Conservation (phyloP, 148 eudicot species). For the Persicaria tinctoria region DNA sequence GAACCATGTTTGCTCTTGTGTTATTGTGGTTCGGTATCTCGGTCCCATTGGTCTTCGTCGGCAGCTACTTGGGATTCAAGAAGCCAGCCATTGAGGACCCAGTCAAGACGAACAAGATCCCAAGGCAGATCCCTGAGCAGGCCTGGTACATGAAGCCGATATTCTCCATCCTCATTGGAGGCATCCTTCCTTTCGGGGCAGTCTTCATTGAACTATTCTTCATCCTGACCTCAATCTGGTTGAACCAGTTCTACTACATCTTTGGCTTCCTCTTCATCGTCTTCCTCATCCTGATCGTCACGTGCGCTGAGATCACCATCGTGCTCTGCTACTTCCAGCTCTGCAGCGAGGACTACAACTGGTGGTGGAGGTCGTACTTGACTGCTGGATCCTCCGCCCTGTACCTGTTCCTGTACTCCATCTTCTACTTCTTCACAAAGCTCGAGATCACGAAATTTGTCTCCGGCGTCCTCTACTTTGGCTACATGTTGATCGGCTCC, state of each 20-base stretch:
- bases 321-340: slow-evolving; percentile 55
- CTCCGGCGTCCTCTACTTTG: slow-evolving; percentile 39
- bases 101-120: slow-evolving; percentile 45
- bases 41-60: slow-evolving; percentile 42
- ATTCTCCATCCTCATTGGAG: slow-evolving; percentile 45
- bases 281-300: slow-evolving; percentile 38
- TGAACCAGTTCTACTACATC: slow-evolving; percentile 54
- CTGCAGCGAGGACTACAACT: slow-evolving; percentile 48
- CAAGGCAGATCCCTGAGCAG: slow-evolving; percentile 41
- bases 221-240: slow-evolving; percentile 48
- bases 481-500: slow-evolving; percentile 38
- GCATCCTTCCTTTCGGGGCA: slow-evolving; percentile 46
- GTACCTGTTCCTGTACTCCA: slow-evolving; percentile 45
- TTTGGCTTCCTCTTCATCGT: slow-evolving; percentile 47
- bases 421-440: slow-evolving; percentile 50
- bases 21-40: slow-evolving; percentile 45
- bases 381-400: slow-evolving; percentile 48
- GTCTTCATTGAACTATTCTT: slow-evolving; percentile 52
- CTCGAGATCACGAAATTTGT: slow-evolving; percentile 42
- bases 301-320: slow-evolving; percentile 42
- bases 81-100: slow-evolving; percentile 43
- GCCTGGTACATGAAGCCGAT: slow-evolving; percentile 51
- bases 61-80: slow-evolving; percentile 44
- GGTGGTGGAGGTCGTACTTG: slow-evolving; percentile 57
- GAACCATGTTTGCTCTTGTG: slow-evolving; percentile 46